Base-by-base conservation (phyloP, 495 filamentous ascomycete genomes). In the Amphirosellinia nigrospora region DNA sequence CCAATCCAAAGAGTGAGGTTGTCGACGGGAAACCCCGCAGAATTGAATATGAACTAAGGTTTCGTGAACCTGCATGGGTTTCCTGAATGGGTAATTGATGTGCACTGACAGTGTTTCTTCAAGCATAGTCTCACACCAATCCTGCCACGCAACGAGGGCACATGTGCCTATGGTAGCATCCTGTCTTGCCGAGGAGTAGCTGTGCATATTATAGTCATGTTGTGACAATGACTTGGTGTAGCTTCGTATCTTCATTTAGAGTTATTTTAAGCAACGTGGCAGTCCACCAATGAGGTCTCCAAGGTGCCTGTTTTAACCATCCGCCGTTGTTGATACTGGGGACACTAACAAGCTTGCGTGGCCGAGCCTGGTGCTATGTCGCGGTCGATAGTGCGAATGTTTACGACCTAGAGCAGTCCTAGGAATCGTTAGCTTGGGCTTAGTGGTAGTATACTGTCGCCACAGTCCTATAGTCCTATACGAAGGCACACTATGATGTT, bases 1-100 rank as follows among this genome's bases (percentile, higher is more conserved):
- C 45, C 38, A 45, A 43, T 32, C 15, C 15, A 23, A 45, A 34
- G 21, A 36, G 55, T 63, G 41, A 46, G 11, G 45, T 19, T 15
- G 39, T 65, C 45, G 28, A 53, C 46, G 46, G 63, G 5, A 23
- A 39, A 46, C 10, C 7, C 63, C 46, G 63, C 21, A 38, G 41
- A 45, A 16, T 50, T 30, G 4, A n/a, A 30, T 7, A 36, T 64
- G 63, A 32, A 38, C 61, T 64, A 64, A 65, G 45, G 63, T 65
- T 65, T 65, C 46, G 48, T 65, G 63, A 65, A 48, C 46, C 45
- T 46, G 45, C 63, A 38, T 65, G n/a, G 34, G 8, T 65, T 26
- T 46, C 63, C 46, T 7, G 2, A 65, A 52, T n/a, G 23, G 63
- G 48, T 4, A 65, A 65, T 28, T 46, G 45, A 65, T 38, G 10